Conservation (phyloP, 2,329 filamentous ascomycete species). For the Pestalotiopsis sp. region DNA sequence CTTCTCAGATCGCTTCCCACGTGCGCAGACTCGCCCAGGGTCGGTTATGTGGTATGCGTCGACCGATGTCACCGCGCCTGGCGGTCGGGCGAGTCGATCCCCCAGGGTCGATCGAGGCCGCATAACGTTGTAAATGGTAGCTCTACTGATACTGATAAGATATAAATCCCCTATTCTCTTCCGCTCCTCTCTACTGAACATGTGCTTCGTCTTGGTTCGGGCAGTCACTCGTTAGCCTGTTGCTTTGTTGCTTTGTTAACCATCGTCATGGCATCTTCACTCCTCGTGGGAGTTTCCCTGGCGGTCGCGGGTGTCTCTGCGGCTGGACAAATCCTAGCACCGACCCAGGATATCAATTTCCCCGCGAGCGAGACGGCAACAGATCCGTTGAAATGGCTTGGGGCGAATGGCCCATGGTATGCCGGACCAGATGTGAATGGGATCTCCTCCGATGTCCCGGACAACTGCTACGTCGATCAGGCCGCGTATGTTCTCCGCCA, state of each 20-base stretch:
- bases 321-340: constrained; percentile 25
- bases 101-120: background rate
- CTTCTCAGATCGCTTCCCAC: background rate
- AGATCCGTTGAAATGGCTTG: constrained; percentile 50
- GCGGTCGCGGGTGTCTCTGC: constrained; percentile 17
- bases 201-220: background rate
- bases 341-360: constrained; percentile 33
- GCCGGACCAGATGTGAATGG: constrained; percentile 57
- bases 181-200: background rate
- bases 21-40: background rate
- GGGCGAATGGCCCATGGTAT: constrained; percentile 57
- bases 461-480: constrained; percentile 61
- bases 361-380: constrained; percentile 33
- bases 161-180: background rate
- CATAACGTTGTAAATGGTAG: background rate
- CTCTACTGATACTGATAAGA: background rate
- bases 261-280: constrained; percentile 22
- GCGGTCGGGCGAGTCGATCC: background rate
- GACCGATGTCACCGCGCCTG: constrained; percentile 5
- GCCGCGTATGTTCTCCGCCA: constrained; percentile 63
- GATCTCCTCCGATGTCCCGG: constrained; percentile 56
- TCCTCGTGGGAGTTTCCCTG: constrained; percentile 13
- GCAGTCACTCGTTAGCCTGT: background rate
- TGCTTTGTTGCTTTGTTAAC: background rate
- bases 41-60: constrained; percentile 1